Conservation (phyloP, 345 rosid species). For the Cardamine occulta region DNA sequence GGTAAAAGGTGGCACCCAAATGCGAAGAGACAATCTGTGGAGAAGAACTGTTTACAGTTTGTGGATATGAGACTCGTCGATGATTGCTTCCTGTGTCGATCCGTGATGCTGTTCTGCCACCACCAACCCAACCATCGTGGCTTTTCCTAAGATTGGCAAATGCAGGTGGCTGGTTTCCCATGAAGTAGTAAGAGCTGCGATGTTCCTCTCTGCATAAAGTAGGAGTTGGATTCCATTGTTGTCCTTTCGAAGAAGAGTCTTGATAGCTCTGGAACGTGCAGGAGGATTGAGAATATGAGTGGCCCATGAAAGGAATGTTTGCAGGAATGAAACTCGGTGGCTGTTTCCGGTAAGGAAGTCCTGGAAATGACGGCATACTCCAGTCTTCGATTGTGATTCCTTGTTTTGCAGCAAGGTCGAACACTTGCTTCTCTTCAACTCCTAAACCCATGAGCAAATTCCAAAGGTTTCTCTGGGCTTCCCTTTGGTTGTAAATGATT, state of each 20-base stretch:
- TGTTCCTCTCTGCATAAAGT: constrained; percentile 71
- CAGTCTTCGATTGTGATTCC: constrained; percentile 85
- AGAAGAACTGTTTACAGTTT: constrained; percentile 47
- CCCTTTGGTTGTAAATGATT: constrained; percentile 86
- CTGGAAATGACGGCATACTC: constrained; percentile 52
- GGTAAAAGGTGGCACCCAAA: constrained; percentile 44
- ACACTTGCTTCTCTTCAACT: constrained; percentile 69
- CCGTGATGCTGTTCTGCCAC: constrained; percentile 47
- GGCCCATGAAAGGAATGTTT: constrained; percentile 50
- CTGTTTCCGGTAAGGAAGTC: constrained; percentile 55
- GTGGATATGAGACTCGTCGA: constrained; percentile 63
- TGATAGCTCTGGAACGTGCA: constrained; percentile 57
- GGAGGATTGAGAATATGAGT: constrained; percentile 59
- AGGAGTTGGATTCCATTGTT: constrained; percentile 52
- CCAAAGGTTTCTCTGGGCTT: constrained; percentile 83
- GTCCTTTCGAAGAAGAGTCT: constrained; percentile 50
- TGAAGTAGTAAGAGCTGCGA: constrained; percentile 63
- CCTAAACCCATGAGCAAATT: constrained; percentile 79
- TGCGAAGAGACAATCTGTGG: constrained; percentile 49
- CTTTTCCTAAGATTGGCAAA: constrained; percentile 48
- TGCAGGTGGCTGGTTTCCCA: constrained; percentile 57
- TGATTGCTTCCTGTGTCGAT: constrained; percentile 45
- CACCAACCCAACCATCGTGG: constrained; percentile 55
- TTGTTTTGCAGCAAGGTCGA: constrained; percentile 77
- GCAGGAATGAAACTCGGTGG: constrained; percentile 46